Evolutionary conservation across 768 basidiomycete genomes (phyloP), one percentile per base, ranked within the genome.

Genomic region (Paxillus ammoniavirescens): DNA sequence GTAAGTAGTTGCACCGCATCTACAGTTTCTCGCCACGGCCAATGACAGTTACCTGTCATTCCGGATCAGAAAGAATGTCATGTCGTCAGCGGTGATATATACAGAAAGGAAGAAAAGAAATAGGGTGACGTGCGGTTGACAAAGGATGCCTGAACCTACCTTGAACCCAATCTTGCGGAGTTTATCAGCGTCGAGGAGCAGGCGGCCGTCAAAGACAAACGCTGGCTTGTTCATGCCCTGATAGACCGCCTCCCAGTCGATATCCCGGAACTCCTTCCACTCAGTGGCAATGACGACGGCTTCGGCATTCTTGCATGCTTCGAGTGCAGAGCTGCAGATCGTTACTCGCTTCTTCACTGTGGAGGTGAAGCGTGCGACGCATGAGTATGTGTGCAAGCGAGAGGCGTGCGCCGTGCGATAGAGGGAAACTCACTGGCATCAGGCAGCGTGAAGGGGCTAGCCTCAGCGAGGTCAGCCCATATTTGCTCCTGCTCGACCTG

Each of bases 271-370:
- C 73, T 98, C 95, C 70, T 88, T 91, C 96, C 94, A 97, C 73
- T 96, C 96, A 3, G 97, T 99, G 26, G 92, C 93, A 62, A 99
- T 87, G 45, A 98, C 91, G 58, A 99, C 84, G 4, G 93, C 96
- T 70, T 98, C 97, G 42, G 91, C 86, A 55, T 86, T 76, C 69
- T 82, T 83, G 76, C 92, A 94, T 5, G 96, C 97, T 62, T 93
- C 92, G 52, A 93, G 72, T 1, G 93, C 93, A 8, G 86, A 87
- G 41, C 72, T 61, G 56, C 73, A 83, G 69, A 99, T 86, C 18
- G 79, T 89, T 38, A 98, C 89, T 64, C 90, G 87, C 72, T 92
- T 89, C 74, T 97, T 84, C 77, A 95, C 93, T 91, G 57, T 14
- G 49, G 31, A 47, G 18, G 28, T 28, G 4, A 48, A 52, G 30